phyloP scores from a whole-genome alignment of 176 grass and related monocot genomes.

The Chloris gayana region DNA sequence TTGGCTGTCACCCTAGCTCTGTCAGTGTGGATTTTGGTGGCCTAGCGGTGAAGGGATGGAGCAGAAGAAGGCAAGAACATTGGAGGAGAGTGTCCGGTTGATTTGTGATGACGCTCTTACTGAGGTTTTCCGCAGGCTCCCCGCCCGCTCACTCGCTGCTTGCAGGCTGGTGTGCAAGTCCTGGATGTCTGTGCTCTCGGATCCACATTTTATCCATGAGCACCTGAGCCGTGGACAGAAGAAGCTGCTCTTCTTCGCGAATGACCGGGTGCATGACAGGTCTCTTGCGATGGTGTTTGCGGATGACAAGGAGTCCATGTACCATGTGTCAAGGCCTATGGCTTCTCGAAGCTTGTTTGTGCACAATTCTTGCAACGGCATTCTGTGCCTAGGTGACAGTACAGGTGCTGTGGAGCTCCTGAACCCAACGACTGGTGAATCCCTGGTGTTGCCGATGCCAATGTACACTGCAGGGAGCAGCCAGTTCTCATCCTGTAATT shows the following conservation, averaged over 20 bases:
- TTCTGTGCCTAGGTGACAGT: constrained; percentile 57
- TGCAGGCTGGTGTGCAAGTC: constrained; percentile 63
- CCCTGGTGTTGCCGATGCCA: constrained; percentile 31
- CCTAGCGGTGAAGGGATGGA: neutral
- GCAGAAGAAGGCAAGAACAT: constrained; percentile 26
- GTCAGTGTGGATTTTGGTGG: neutral
- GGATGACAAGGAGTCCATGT: constrained; percentile 17
- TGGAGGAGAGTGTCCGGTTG: constrained; percentile 14
- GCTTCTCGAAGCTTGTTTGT: constrained; percentile 42
- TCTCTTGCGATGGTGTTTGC: constrained; percentile 46
- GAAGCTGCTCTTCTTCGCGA: constrained; percentile 53
- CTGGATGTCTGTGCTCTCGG: constrained; percentile 48
- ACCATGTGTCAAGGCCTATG: constrained; percentile 43
- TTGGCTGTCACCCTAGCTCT: neutral
- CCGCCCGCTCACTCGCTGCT: constrained; percentile 40
- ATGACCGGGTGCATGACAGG: constrained; percentile 34
- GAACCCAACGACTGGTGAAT: constrained; percentile 55
- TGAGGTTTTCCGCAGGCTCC: constrained; percentile 53
- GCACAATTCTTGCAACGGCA: constrained; percentile 63
- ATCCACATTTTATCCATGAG: constrained; percentile 44
- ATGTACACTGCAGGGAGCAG: constrained; percentile 57
- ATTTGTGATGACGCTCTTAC: constrained; percentile 52
- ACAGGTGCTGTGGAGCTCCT: constrained; percentile 47
- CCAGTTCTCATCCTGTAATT: constrained; percentile 54
- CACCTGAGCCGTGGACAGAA: constrained; percentile 30